These are phyloP conservation scores for Mycena rosella DNA, from an alignment of 768 basidiomycete genomes.

Conservation along the genomic window DNA sequence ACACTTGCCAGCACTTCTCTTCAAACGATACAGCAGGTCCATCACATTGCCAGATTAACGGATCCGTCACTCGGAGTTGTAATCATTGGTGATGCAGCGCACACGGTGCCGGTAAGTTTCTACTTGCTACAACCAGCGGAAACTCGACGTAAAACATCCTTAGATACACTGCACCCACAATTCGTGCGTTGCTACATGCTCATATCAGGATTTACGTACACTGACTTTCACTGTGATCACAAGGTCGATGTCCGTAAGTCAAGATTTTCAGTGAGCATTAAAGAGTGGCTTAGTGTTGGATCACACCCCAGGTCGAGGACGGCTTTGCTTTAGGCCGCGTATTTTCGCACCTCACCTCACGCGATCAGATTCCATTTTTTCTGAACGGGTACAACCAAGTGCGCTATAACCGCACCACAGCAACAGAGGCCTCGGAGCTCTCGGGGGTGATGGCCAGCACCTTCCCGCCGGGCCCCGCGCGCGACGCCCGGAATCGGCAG, in stretches of 20 bases:
- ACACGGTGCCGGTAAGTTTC: constrained; percentile 4
- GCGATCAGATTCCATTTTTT: neutral
- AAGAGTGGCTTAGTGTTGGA: neutral
- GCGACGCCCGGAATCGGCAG: neutral
- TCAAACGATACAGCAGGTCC: constrained; percentile 6
- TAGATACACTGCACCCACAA: constrained; percentile 13
- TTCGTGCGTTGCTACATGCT: neutral
- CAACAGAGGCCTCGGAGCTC: constrained; percentile 10
- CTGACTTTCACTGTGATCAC: too few species aligned
- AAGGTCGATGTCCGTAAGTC: constrained; percentile 14
- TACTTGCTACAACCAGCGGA: too few species aligned
- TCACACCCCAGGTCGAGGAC: constrained; percentile 4
- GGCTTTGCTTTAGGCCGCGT: constrained; percentile 6
- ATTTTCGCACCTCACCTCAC: neutral
- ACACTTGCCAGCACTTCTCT: neutral
- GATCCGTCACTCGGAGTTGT: neutral
- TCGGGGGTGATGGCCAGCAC: neutral
- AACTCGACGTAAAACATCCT: too few species aligned
- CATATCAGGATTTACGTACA: too few species aligned
- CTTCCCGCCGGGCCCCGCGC: neutral
- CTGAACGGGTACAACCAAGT: neutral
- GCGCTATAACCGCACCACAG: neutral
- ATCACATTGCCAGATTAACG: neutral
- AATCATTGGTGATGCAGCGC: constrained; percentile 13
- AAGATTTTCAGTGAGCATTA: neutral